Percentiles rank a stretch among this genome's conserved stretches.
Conservation (phyloP, 768 basidiomycete species). For the Lactarius sp. region DNA sequence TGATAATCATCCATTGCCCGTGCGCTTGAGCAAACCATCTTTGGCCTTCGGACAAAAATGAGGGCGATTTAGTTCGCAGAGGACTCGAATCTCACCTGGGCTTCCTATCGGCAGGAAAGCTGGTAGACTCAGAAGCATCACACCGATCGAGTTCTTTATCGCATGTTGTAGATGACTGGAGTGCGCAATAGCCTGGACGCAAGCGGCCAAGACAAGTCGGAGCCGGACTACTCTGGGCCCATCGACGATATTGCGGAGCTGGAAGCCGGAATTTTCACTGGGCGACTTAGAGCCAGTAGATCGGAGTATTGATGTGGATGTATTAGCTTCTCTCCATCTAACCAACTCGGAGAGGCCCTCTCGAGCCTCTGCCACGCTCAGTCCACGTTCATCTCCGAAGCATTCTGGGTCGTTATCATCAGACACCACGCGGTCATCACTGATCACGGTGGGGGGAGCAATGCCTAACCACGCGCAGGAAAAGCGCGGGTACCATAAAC, state of each 20-base stretch:
- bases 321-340: slow-evolving; percentile 7
- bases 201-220: slow-evolving; percentile 34
- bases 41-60: slow-evolving; percentile 29
- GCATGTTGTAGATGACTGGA: slow-evolving; percentile 45
- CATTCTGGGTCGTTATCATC: slow-evolving; percentile 7
- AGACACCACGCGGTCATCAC: slow-evolving; percentile 9
- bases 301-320: neutral
- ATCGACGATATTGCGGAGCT: slow-evolving; percentile 24
- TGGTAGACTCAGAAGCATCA: slow-evolving; percentile 39
- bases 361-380: slow-evolving; percentile 22
- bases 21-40: slow-evolving; percentile 37
- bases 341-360: slow-evolving; percentile 20
- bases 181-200: slow-evolving; percentile 32
- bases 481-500: slow-evolving; percentile 22
- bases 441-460: slow-evolving; percentile 18
- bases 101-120: slow-evolving; percentile 39
- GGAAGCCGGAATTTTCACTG: slow-evolving; percentile 27
- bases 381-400: slow-evolving; percentile 10
- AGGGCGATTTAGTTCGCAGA: neutral
- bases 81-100: slow-evolving; percentile 29
- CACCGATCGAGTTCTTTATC: slow-evolving; percentile 42
- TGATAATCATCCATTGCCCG: slow-evolving; percentile 49
- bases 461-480: slow-evolving; percentile 22
- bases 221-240: slow-evolving; percentile 28
- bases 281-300: neutral